Conservation (phyloP, 169 alveolate species). For the Plasmodium vinckei region DNA sequence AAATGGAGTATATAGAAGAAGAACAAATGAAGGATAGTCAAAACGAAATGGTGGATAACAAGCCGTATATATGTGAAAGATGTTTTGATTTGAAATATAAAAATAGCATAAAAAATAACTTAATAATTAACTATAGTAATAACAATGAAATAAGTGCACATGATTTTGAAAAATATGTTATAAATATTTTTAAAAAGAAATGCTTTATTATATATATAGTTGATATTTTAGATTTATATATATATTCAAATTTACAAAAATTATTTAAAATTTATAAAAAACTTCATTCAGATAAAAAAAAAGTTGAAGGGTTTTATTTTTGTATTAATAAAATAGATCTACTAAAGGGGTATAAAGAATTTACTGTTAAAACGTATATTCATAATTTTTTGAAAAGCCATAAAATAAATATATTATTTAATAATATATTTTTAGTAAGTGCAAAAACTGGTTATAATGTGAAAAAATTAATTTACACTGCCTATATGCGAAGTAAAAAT, state of each 20-base stretch:
- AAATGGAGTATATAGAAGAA: not conserved
- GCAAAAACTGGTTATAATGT: constrained; percentile 75
- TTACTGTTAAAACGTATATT: constrained; percentile 60
- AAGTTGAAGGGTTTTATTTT: constrained; percentile 73
- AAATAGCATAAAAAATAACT: constrained; percentile 40
- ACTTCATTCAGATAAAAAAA: constrained; percentile 36
- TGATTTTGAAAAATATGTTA: constrained; percentile 76
- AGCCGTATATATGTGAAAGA: constrained; percentile 48
- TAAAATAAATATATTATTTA: constrained; percentile 61
- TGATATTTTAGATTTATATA: constrained; percentile 67
- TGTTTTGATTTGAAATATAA: constrained; percentile 66
- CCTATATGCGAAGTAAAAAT: constrained; percentile 9
- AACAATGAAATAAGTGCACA: constrained; percentile 70
- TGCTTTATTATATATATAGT: constrained; percentile 74
- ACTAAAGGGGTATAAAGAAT: constrained; percentile 40
- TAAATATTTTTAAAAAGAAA: constrained; percentile 70
- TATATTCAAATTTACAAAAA: constrained; percentile 65
- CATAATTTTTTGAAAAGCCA: constrained; percentile 46
- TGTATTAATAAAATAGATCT: constrained; percentile 72
- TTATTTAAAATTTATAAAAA: constrained; percentile 43
- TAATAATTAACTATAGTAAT: constrained; percentile 66
- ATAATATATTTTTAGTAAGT: constrained; percentile 67
- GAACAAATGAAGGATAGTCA: not conserved
- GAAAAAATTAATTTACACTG: constrained; percentile 64
- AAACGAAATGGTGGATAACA: constrained; percentile 5